A percentile compares a stretch with the other conserved stretches of the same genome.
Conservation (phyloP, 176 grass and related monocot genomes). For the Microstegium vimineum region DNA sequence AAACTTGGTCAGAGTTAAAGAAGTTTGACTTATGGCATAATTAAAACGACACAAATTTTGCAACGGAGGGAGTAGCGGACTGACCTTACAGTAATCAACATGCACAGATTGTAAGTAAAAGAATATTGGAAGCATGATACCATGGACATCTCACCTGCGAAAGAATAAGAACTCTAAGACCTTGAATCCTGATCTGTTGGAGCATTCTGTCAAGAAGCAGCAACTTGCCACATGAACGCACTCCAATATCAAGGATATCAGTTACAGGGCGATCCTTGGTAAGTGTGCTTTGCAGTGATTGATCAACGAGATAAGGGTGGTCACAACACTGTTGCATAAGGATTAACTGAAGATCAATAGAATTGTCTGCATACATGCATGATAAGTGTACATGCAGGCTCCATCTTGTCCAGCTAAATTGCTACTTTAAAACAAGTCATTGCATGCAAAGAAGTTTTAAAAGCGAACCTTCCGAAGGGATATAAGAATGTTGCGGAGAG, state of each 20-base stretch:
- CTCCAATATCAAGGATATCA: conserved; percentile 80
- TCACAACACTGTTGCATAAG: conserved; percentile 83
- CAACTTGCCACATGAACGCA: conserved; percentile 82
- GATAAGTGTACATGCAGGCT: conserved; percentile 24
- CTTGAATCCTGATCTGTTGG: conserved; percentile 41
- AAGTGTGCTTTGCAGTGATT: conserved; percentile 57
- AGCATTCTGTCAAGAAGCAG: conserved; percentile 88
- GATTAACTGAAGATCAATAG: conserved; percentile 27
- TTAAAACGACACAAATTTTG: neutral
- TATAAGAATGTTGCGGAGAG: conserved; percentile 68
- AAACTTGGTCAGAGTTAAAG: neutral
- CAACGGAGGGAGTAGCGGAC: neutral
- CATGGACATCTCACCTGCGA: conserved; percentile 56
- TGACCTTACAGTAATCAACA: neutral
- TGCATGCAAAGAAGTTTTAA: conserved; percentile 20
- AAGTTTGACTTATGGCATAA: neutral
- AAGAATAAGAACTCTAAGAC: conserved; percentile 70
- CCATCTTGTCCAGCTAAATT: neutral
- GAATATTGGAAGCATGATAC: conserved; percentile 14
- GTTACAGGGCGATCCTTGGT: conserved; percentile 45
- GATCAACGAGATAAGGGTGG: conserved; percentile 93
- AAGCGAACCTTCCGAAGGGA: conserved; percentile 72
- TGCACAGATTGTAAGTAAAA: neutral
- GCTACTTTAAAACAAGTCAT: conserved; percentile 22
- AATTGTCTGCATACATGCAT: conserved; percentile 13